Evolutionary conservation across 306 rosid genomes (phyloP).

Genomic region (Boehmeria nivea): DNA sequence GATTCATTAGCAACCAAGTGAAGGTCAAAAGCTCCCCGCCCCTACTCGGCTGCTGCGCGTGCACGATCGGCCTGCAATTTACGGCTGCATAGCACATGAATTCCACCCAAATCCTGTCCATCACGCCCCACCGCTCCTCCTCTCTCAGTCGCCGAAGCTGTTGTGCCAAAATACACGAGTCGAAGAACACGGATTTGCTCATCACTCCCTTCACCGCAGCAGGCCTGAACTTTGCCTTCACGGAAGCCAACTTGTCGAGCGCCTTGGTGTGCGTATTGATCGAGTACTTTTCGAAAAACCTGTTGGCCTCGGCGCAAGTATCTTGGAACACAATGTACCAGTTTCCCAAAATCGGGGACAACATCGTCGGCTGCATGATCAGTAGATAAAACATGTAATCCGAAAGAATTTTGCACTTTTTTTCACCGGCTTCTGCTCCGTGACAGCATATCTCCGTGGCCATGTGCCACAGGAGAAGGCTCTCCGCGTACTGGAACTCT

Average conservation of each 20-base stretch:
- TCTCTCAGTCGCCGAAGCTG: not conserved
- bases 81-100: conserved; percentile 22
- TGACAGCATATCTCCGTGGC: conserved; percentile 19
- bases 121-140: conserved; percentile 9
- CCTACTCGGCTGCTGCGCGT: conserved; percentile 27
- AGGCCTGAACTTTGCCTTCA: not conserved
- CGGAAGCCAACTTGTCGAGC: not conserved
- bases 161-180: conserved; percentile 5
- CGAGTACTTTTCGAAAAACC: not conserved
- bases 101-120: conserved; percentile 28
- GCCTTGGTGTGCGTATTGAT: not conserved
- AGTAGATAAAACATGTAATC: conserved; percentile 30
- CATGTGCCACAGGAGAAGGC: conserved; percentile 34
- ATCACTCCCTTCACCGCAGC: conserved; percentile 16
- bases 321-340: conserved; percentile 24
- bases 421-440: not conserved
- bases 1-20: conserved; percentile 30
- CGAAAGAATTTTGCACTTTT: conserved; percentile 17
- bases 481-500: conserved; percentile 22
- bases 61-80: conserved; percentile 20
- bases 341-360: conserved; percentile 22
- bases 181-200: conserved; percentile 25
- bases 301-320: conserved; percentile 21
- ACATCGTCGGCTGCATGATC: conserved; percentile 12
- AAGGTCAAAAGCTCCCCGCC: conserved; percentile 32